phyloP scores from a whole-genome alignment of 1,284 basidiomycete genomes.

The Mycosarcoma mackinlayi region DNA sequence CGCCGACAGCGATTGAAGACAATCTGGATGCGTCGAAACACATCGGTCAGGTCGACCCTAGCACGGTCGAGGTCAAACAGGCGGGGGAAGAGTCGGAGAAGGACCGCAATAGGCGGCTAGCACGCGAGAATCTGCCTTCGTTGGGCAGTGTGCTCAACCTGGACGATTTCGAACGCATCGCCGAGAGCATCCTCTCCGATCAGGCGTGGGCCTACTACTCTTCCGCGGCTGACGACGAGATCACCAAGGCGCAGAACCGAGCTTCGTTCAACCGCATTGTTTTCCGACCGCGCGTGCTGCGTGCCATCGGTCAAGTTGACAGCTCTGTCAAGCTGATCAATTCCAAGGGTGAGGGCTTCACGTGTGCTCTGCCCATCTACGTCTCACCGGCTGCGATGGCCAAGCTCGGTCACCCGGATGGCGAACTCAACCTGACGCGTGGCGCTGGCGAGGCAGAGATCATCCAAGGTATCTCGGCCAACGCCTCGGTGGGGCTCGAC shows the following conservation, averaged over 20 bases:
- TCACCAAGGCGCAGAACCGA: constrained; percentile 75
- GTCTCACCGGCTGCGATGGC: constrained; percentile 87
- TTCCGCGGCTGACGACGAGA: constrained; percentile 72
- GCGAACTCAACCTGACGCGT: constrained; percentile 86
- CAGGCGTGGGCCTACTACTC: constrained; percentile 68
- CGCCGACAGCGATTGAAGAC: constrained; percentile 62
- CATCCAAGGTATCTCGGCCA: constrained; percentile 87
- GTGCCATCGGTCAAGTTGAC: constrained; percentile 87
- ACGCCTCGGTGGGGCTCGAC: constrained; percentile 81
- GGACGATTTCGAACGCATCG: constrained; percentile 82
- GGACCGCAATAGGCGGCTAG: constrained; percentile 37
- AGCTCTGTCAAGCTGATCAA: constrained; percentile 68
- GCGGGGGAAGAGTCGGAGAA: constrained; percentile 38
- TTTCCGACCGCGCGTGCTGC: constrained; percentile 90
- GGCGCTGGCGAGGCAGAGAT: constrained; percentile 79
- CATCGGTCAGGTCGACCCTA: constrained; percentile 56
- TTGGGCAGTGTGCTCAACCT: constrained; percentile 83
- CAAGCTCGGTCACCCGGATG: constrained; percentile 90
- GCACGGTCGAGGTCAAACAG: constrained; percentile 49
- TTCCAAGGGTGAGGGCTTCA: constrained; percentile 23
- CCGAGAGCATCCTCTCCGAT: constrained; percentile 54
- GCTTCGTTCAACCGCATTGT: constrained; percentile 89
- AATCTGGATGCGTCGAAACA: constrained; percentile 54
- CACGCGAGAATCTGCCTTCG: constrained; percentile 71
- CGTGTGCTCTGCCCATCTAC: constrained; percentile 70